Base-by-base conservation (phyloP, 176 grass and related monocot genomes). In the Musa schizocarpa region DNA sequence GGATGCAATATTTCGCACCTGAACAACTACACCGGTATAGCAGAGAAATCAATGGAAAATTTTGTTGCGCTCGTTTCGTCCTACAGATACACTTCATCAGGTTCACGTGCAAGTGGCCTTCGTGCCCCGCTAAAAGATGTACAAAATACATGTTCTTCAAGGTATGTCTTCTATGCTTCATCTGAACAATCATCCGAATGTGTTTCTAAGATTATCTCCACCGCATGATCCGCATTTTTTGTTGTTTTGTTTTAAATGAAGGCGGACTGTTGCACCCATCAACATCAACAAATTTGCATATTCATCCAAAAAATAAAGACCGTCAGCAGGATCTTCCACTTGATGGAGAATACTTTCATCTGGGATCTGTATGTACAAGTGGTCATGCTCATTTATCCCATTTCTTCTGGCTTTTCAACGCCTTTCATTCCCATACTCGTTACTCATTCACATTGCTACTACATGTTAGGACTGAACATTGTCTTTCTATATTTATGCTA, bases 41-140 rank as follows among this genome's bases (percentile, higher is more conserved):
- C 94, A 13, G 86, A 93, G 81, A 97, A 93, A 87, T 97, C 94
- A 55, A 88, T 97, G 90, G 94, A 97, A 29, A 90, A 85, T 14
- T 93, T 93, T 77, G 84, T 82, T 16, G 76, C 84, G 3, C 69
- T 93, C 62, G 82, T 97, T 83, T 91, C 93, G 51, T 88, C 90
- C 79, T 97, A 89, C 81, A 90, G 86, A 85, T 97, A 91, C 69
- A 76, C 82, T 63, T 58, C 54, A 80, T 80, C 85, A 26, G 90
- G 90, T 0, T 90, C 90, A 43, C 88, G 87, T 68, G 90, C 94
- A 72, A 97, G 90, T 56, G 88, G 94, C n/a, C 94, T 93, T 50
- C 90, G 94, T 52, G 82, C 90, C 71, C 94, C 94, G 81, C 81
- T 93, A 61, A 97, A 97, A 81, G 88, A 89, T 67, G 80, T 93